These are phyloP conservation scores for Dalechampia spathulata DNA, from an alignment of 441 rosid species.

Conservation along the genomic window DNA sequence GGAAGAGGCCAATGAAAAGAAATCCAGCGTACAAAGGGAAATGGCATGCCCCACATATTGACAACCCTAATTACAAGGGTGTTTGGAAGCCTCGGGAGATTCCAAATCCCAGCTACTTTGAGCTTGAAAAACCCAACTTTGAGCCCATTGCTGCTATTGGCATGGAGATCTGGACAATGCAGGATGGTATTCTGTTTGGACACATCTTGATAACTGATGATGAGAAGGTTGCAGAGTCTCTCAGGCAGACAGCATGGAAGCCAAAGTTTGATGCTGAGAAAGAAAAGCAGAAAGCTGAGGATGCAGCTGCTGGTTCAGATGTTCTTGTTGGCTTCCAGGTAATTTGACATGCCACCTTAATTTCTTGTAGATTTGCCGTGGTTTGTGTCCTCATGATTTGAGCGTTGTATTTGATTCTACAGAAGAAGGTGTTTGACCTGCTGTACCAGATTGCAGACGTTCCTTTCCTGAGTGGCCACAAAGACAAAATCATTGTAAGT, in stretches of 20 bases:
- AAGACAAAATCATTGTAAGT: conserved; percentile 58
- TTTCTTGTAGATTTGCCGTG: neutral
- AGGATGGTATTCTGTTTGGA: conserved; percentile 89
- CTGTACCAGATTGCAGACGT: conserved; percentile 80
- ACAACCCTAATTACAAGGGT: conserved; percentile 90
- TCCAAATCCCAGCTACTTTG: conserved; percentile 82
- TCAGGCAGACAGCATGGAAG: conserved; percentile 59
- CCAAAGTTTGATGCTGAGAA: conserved; percentile 74
- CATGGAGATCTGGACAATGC: conserved; percentile 99
- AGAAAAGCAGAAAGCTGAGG: conserved; percentile 73
- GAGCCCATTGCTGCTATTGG: conserved; percentile 93
- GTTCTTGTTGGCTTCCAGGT: conserved; percentile 69
- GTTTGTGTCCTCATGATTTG: neutral
- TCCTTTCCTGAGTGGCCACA: conserved; percentile 67
- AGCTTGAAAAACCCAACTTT: conserved; percentile 69
- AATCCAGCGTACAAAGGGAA: conserved; percentile 96
- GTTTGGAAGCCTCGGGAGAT: conserved; percentile 88
- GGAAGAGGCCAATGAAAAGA: conserved; percentile 85
- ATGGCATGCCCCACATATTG: conserved; percentile 86
- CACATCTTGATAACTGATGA: conserved; percentile 71
- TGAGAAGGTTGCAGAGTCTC: conserved; percentile 62
- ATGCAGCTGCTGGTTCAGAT: conserved; percentile 43
- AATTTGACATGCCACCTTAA: conserved; percentile 7
- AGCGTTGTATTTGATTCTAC: conserved; percentile 22
- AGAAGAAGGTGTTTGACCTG: conserved; percentile 76